Base-by-base conservation (phyloP, 2,329 filamentous ascomycete genomes). In the Ambrosiella cleistominuta region DNA sequence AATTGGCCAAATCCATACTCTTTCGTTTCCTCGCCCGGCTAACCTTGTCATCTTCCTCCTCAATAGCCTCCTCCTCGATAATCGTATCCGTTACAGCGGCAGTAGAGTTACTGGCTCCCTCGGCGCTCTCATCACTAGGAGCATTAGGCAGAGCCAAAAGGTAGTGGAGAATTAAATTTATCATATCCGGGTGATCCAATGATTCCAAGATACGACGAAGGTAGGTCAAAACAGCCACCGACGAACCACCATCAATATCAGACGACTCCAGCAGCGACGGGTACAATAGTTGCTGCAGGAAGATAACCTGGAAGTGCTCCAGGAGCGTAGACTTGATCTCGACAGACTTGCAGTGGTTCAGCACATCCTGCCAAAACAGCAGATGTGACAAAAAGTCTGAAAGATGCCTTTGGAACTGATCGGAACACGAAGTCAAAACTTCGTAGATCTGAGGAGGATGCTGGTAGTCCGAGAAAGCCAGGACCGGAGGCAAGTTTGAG, bases 291-390 rank as follows among this genome's bases (percentile, higher is more conserved):
- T 98, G 93, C 69, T 96, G 88, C 56, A 98, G 74, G 68, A 98
- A 98, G 39, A 98, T 81, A 64, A 97, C 86, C 68, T 96, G 90
- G 66, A 98, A 98, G 70, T 98, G 93, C 68, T 98, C 93, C 38
- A 98, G 76, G 55, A 98, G 74, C 0, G 90, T 96, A 63, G 88
- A 88, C 68, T 91, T 93, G 64, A 98, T 88, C 67, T 97, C 91
- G 1, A 83, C 76, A 2, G 91, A 97, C 65, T 83, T 82, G 72
- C 93, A 98, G 70, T 97, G 91, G 68, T 97, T 93, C 61, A 98
- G 74, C 39, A 96, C 90, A 68, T 98, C 93, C 71, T 98, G 93
- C 93, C 93, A 98, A 67, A 98, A 98, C 5, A 94, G 75, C 54
- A 98, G 77, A 67, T 97, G 94, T 0, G 93, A 95, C 47, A 98